Evolutionary conservation across 257 asterid species (phyloP), one percentile per base, ranked within the genome.

Genomic region (Gynochthodes officinalis): DNA sequence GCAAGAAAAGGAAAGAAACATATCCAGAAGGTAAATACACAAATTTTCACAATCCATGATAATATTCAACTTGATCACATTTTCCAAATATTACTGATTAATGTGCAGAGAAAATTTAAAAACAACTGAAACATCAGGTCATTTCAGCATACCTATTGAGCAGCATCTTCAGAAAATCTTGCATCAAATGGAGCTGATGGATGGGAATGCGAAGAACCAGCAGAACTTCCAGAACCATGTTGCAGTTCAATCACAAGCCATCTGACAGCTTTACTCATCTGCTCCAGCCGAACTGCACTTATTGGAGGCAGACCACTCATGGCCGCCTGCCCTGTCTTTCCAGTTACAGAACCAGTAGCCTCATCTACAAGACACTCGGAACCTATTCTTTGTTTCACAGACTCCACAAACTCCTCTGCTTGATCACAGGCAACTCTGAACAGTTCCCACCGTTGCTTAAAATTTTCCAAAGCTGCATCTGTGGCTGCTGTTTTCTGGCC

Each of bases 201-300:
- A 60, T 79, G 86, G 62, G 87, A 72, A 33, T 86, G 93, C 1
- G 95, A 75, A 1, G 90, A 79, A 68, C 86, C 78, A 35, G 77
- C 82, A 42, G 84, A 90, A 10, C 83, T 53, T 55, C 98, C 97
- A 14, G 97, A 89, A 48, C 97, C 97, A 64, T 88, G 97, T 48
- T 90, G 98, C 79, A 95, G 82, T 62, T 90, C 99, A 79, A 95
- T 86, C 71, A 95, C 99, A 13, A 95, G 78, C 90, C 93, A 92
- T 73, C 99, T 81, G 53, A 95, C 99, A 27, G 98, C 98, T 87
- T 92, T 95, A 76, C 99, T 95, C 98, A 92, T 87, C 85, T 95
- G 98, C 89, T 95, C 98, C 90, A 95, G 77, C 19, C 97, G 85
- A 76, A 95, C 97, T 0, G 99, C 99, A 69, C 98, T 95, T 49